Evolutionary conservation across 352 stramenopile genomes (phyloP).

Genomic region (Globisporangium emineosum): DNA sequence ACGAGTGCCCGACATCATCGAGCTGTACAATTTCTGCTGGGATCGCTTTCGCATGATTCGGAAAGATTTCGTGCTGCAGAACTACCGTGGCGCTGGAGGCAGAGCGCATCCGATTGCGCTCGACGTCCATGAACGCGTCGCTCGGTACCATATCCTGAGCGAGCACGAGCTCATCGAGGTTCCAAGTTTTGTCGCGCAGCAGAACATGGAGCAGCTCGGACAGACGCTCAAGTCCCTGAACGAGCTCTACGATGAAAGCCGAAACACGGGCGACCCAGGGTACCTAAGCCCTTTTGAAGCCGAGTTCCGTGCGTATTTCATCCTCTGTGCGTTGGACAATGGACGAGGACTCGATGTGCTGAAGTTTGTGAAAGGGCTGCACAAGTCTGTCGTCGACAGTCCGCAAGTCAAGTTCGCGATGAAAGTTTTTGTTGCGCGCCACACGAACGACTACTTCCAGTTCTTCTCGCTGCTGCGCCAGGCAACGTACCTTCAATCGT

Average conservation of each 20-base stretch:
- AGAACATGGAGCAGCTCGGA: conserved; percentile 89
- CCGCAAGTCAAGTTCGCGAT: conserved; percentile 86
- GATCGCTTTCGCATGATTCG: conserved; percentile 95
- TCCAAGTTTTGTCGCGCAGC: conserved; percentile 78
- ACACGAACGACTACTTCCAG: conserved; percentile 79
- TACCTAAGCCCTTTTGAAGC: conserved; percentile 81
- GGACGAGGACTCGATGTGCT: conserved; percentile 77
- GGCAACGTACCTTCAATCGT: conserved; percentile 81
- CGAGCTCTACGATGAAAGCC: conserved; percentile 84
- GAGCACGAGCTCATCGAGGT: conserved; percentile 92
- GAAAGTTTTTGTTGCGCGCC: conserved; percentile 81
- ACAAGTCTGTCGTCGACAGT: conserved; percentile 50
- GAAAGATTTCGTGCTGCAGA: conserved; percentile 96
- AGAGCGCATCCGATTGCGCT: conserved; percentile 90
- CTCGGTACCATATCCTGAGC: conserved; percentile 93
- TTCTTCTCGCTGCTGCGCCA: conserved; percentile 79
- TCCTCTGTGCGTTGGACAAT: conserved; percentile 84
- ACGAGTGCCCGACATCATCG: conserved; percentile 67
- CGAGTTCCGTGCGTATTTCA: conserved; percentile 84
- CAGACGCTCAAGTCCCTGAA: conserved; percentile 87
- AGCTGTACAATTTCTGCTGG: conserved; percentile 98
- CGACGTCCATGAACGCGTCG: conserved; percentile 94
- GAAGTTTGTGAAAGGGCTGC: conserved; percentile 83
- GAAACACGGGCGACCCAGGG: conserved; percentile 51
- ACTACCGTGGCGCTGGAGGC: conserved; percentile 92